A percentile compares a stretch with the other conserved stretches of the same genome.
Evolutionary conservation across 2,329 filamentous ascomycete species (phyloP).

Genomic region (Gremmenia infestans): DNA sequence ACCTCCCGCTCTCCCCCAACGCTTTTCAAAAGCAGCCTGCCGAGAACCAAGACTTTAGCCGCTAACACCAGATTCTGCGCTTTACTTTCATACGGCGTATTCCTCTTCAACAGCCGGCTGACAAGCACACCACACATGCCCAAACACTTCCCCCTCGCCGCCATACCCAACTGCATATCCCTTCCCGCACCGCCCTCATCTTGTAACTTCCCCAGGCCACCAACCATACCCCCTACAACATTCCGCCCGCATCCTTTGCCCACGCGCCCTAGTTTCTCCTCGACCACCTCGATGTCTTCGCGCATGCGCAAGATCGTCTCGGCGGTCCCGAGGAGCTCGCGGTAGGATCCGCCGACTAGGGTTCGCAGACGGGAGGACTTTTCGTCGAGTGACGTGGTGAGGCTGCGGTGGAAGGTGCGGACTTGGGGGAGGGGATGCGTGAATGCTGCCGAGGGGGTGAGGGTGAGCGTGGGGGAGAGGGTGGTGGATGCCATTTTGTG

Average conservation of each 20-base stretch:
- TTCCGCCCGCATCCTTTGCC: conserved; percentile 72
- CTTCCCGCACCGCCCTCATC: neutral
- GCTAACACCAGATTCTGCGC: conserved; percentile 47
- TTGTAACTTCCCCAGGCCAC: conserved; percentile 48
- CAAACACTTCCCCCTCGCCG: conserved; percentile 45
- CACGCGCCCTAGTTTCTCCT: conserved; percentile 65
- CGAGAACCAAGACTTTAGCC: conserved; percentile 71
- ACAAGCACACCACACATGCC: conserved; percentile 47
- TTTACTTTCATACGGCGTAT: conserved; percentile 27
- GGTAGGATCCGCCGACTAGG: conserved; percentile 67
- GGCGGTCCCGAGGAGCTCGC: conserved; percentile 84
- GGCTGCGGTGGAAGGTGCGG: conserved; percentile 55
- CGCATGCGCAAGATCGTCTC: conserved; percentile 94
- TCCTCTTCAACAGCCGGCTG: conserved; percentile 42
- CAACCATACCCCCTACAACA: conserved; percentile 61
- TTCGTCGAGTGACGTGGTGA: conserved; percentile 57
- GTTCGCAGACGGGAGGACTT: conserved; percentile 57
- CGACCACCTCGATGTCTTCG: conserved; percentile 67
- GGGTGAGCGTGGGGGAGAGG: conserved; percentile 49
- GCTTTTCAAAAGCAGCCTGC: conserved; percentile 69
- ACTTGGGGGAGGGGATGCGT: conserved; percentile 57
- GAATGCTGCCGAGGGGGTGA: conserved; percentile 33
- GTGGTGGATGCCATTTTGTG: conserved; percentile 3
- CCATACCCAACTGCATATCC: conserved; percentile 7
- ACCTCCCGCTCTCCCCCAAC: conserved; percentile 51